Base-by-base conservation (phyloP, 176 grass and related monocot species). In the Leersia perrieri region DNA sequence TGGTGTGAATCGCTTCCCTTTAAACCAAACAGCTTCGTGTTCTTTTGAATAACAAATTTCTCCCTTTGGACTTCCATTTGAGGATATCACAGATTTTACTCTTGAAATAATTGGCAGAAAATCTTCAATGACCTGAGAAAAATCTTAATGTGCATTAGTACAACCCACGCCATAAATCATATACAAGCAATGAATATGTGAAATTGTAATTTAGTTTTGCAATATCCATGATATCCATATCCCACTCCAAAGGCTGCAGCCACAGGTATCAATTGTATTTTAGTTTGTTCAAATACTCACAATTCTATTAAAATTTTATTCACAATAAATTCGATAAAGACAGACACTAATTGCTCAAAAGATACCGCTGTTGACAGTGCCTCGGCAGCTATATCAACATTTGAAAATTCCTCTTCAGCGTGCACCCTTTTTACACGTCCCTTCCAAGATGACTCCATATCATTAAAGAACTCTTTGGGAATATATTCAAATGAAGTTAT, bases 391-490 rank as follows among this genome's bases (percentile, higher is more conserved):
- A 27, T 66, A 30, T 94, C 95, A 85, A 92, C 95, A 89, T 87
- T 87, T 12, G 80, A 32, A 70, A 94, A 98, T 80, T 87, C 92
- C 77, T 90, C 83, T 75, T 94, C 92, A 67, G 86, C 88, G 91
- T 98, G 95, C 51, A 92, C 76, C 78, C 95, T 98, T 88, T 94
- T 98, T 39, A 98, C 88, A 49, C 92, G 92, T 7, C 90, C 88
- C 89, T 94, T 98, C 95, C 95, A 98, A 73, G 88, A 90, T 68
- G 86, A 98, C 40, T 98, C 95, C 90, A 94, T 94, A 85, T 98
- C 90, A 80, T 94, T 89, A 66, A 98, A 98, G 70, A 98, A 94
- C 77, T 89, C 95, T 69, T 88, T 80, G 60, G 95, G 92, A 77
- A 98, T 87, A 41, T 67, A 77, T 82, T 94, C 88, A 9, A 77